Percentiles rank a stretch among this genome's conserved stretches.
Conservation (phyloP, 331 rosid species). For the Pyrus hybrid region DNA sequence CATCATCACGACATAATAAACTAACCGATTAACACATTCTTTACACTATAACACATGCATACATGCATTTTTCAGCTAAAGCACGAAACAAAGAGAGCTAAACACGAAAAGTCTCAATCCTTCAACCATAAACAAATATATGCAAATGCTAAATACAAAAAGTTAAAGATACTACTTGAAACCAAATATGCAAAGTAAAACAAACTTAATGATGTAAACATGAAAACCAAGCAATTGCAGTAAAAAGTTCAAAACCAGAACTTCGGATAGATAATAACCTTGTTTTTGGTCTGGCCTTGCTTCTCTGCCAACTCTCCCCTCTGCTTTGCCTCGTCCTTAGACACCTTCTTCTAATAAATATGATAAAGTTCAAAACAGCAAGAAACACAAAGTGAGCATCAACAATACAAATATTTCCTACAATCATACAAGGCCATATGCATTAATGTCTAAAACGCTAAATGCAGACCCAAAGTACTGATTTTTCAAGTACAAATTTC, state of each 20-base stretch:
- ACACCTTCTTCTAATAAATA: background rate
- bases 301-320: too few species aligned
- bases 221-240: too few species aligned
- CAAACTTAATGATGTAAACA: too few species aligned
- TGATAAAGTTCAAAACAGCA: background rate
- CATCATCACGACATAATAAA: background rate
- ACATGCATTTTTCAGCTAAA: too few species aligned
- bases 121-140: too few species aligned
- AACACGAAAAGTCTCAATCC: too few species aligned
- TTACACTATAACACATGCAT: background rate
- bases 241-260: background rate
- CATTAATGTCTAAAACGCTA: background rate
- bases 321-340: too few species aligned
- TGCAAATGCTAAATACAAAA: too few species aligned
- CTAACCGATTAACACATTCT: background rate
- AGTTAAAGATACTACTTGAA: background rate
- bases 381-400: conserved; percentile 10
- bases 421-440: background rate
- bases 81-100: too few species aligned
- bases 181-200: too few species aligned
- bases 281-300: too few species aligned
- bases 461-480: background rate
- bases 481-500: background rate
- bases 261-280: too few species aligned
- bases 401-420: background rate